Evolutionary conservation across 192 early-diverging fungal genomes (phyloP).

Genomic region (Coemansia sp.): DNA sequence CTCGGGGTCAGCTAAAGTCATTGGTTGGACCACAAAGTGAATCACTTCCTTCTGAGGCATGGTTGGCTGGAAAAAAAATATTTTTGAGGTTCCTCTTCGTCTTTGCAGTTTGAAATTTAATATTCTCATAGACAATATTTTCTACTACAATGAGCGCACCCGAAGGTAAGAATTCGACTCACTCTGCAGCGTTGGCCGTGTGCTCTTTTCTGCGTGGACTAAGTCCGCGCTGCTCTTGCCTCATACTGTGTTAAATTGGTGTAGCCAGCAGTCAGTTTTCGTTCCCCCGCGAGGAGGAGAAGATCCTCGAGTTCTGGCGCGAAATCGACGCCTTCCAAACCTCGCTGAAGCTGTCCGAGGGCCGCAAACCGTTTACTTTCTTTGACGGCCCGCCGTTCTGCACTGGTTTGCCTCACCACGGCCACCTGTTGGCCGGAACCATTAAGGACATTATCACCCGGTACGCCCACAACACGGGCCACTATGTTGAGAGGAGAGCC

Average conservation of each 20-base stretch:
- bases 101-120: not conserved
- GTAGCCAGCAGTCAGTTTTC: slow-evolving; percentile 57
- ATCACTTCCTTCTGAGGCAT: slow-evolving; percentile 2
- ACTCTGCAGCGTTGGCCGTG: not conserved
- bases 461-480: slow-evolving; percentile 92
- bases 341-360: slow-evolving; percentile 87
- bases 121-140: not conserved
- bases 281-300: slow-evolving; percentile 95
- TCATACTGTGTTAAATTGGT: not conserved
- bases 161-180: slow-evolving; percentile 1
- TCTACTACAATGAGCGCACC: slow-evolving; percentile 8
- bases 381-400: slow-evolving; percentile 99
- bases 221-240: not conserved
- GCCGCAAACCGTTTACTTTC: slow-evolving; percentile 84
- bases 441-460: slow-evolving; percentile 99
- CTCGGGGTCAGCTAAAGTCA: not conserved
- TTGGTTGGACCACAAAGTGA: slow-evolving; percentile 4
- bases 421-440: slow-evolving; percentile 96
- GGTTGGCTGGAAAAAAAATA: not conserved
- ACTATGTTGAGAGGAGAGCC: slow-evolving; percentile 95
- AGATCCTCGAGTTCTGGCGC: slow-evolving; percentile 90
- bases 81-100: not conserved
- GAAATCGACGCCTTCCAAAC: slow-evolving; percentile 96
- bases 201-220: not conserved
- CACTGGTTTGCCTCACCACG: slow-evolving; percentile 97